Conservation (phyloP, 2,329 filamentous ascomycete genomes). For the Xylaria sp. region DNA sequence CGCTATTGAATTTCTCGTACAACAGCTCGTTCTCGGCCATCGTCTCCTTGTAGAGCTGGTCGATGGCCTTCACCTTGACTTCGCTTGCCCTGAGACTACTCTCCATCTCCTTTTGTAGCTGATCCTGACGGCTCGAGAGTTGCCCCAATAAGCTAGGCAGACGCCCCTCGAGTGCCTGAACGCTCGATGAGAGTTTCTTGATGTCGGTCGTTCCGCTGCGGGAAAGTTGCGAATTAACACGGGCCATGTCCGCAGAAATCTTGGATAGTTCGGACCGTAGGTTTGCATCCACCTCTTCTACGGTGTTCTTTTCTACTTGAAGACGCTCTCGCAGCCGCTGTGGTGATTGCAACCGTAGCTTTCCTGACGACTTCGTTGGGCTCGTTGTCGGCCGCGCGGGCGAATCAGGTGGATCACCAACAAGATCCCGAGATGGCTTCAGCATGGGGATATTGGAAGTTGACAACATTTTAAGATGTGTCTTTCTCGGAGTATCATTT, state of each 20-base stretch:
- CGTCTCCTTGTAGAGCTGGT: constrained; percentile 87
- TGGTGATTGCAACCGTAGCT: constrained; percentile 74
- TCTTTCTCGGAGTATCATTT: constrained; percentile 40
- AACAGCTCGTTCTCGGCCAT: constrained; percentile 92
- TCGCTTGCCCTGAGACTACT: constrained; percentile 78
- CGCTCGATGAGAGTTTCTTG: constrained; percentile 63
- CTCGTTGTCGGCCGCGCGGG: constrained; percentile 50
- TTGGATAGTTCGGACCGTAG: constrained; percentile 80
- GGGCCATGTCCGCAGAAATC: constrained; percentile 82
- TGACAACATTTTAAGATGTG: constrained; percentile 63
- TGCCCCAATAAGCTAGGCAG: constrained; percentile 70
- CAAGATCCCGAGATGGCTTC: constrained; percentile 53
- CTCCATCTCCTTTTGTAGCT: constrained; percentile 76
- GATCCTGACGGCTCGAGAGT: constrained; percentile 68
- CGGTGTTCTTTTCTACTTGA: constrained; percentile 79
- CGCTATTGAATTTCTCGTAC: constrained; percentile 92
- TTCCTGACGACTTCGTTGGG: constrained; percentile 57
- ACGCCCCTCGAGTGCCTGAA: constrained; percentile 74
- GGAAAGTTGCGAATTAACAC: constrained; percentile 57
- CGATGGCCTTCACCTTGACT: constrained; percentile 80
- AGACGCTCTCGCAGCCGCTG: constrained; percentile 86
- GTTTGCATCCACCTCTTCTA: constrained; percentile 74
- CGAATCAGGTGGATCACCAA: constrained; percentile 43
- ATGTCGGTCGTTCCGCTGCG: constrained; percentile 56
- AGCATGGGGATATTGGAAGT: constrained; percentile 66